Conservation (phyloP, 768 basidiomycete species). For the Pholiota microspora region DNA sequence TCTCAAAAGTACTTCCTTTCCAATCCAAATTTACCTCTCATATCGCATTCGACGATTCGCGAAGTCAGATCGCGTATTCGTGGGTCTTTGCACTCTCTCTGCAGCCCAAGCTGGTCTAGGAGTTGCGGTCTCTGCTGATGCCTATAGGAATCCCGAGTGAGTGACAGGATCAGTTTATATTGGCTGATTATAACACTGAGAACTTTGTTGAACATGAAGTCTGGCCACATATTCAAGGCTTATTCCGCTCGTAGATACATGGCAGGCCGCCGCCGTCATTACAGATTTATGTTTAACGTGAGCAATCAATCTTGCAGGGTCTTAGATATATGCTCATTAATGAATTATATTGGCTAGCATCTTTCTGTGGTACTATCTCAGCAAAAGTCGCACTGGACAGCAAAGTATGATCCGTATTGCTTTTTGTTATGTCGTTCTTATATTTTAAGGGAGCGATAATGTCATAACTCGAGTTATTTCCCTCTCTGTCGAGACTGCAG, state of each 20-base stretch:
- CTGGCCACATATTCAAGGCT: slow-evolving; percentile 22
- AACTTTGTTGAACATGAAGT: slow-evolving; percentile 12
- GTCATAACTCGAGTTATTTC: slow-evolving; percentile 27
- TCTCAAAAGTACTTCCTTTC: slow-evolving; percentile 25
- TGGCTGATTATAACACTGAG: not conserved
- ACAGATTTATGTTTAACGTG: slow-evolving; percentile 29
- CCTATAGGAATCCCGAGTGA: slow-evolving; percentile 21
- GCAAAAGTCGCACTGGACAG: slow-evolving; percentile 23
- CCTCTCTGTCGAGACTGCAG: slow-evolving; percentile 28
- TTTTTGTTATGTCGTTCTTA: not conserved
- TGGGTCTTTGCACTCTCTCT: slow-evolving; percentile 15
- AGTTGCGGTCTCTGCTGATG: slow-evolving; percentile 21
- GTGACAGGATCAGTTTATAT: too few relatives aligned
- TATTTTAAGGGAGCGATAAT: slow-evolving; percentile 23
- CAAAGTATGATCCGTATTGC: slow-evolving; percentile 14
- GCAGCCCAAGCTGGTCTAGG: slow-evolving; percentile 23
- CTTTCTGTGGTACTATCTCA: slow-evolving; percentile 23
- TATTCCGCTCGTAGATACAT: slow-evolving; percentile 27
- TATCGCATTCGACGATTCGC: slow-evolving; percentile 28
- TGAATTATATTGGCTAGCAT: slow-evolving; percentile 6
- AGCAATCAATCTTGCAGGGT: slow-evolving; percentile 4
- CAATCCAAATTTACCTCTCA: slow-evolving; percentile 29
- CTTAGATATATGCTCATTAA: too few relatives aligned
- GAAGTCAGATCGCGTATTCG: slow-evolving; percentile 20
- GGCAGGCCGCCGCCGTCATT: slow-evolving; percentile 25